Evolutionary conservation across 192 early-diverging fungal species (phyloP).

Genomic region (Podila verticillata): DNA sequence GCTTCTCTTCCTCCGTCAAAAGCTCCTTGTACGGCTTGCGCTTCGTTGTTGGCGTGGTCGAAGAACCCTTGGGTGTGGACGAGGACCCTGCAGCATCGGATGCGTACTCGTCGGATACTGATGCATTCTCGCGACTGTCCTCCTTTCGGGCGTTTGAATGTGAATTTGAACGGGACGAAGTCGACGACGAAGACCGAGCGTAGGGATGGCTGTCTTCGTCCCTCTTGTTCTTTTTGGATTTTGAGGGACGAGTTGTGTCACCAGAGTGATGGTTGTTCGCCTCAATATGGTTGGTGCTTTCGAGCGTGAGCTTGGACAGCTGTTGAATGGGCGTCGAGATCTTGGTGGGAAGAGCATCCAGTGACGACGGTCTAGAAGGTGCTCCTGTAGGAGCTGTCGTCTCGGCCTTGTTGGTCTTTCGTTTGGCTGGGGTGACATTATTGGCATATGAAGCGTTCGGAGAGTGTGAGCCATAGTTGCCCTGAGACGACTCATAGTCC

Average conservation of each 20-base stretch:
- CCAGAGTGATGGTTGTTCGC: neutral
- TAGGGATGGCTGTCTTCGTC: constrained; percentile 28
- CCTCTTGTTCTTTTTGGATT: constrained; percentile 33
- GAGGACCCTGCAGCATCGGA: constrained; percentile 15
- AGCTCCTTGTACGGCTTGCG: constrained; percentile 69
- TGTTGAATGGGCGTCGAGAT: constrained; percentile 41
- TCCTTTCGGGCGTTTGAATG: constrained; percentile 8
- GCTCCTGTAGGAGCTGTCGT: constrained; percentile 10
- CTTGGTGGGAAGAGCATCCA: constrained; percentile 15
- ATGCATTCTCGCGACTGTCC: constrained; percentile 19
- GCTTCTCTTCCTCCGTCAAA: constrained; percentile 79
- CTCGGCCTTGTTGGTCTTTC: constrained; percentile 9
- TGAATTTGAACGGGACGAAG: constrained; percentile 14
- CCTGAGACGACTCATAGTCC: neutral
- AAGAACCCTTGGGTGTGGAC: constrained; percentile 1
- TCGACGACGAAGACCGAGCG: constrained; percentile 14
- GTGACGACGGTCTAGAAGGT: neutral
- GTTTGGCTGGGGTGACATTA: neutral
- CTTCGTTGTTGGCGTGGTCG: constrained; percentile 27
- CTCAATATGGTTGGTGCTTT: constrained; percentile 22
- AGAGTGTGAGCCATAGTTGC: constrained; percentile 15
- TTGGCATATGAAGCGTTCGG: neutral
- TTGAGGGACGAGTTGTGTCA: constrained; percentile 10
- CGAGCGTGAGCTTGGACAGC: constrained; percentile 48
- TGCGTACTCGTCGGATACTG: constrained; percentile 27